Evolutionary conservation across 2,329 filamentous ascomycete species (phyloP), one percentile per base, ranked within the genome.

Genomic region (Talaromyces sp.): DNA sequence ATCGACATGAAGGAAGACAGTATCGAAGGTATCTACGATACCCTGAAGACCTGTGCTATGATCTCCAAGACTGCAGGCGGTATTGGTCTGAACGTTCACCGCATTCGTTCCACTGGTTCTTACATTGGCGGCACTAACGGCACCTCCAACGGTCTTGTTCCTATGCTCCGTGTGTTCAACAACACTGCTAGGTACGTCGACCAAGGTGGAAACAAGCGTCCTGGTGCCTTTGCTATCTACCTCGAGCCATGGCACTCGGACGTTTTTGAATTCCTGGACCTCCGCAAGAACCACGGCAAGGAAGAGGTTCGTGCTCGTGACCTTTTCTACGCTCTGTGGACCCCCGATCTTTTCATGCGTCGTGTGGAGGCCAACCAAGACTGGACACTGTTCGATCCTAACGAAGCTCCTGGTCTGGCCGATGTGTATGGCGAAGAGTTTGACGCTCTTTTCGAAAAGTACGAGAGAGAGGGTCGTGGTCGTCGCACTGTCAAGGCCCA

Each of bases 1-100:
- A 92, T 99, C 68, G 95, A 98, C 78, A 98, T 99, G 89, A 99
- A 98, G 84, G 93, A 96, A 57, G 95, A 99, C 81, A 97, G 93
- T 78, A 99, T 99, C 73, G 95, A 99, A 68, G 95, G 95, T 69
- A 99, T 99, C 75, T 99, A 99, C 73, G 95, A 99, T 75, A 99
- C 95, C 19, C 85, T 99, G 70, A 99, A 99, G 87, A 98, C 92
- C 1, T 99, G 95, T 80, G 95, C 95, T 68, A 93, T 99, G 92
- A 99, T 99, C 79, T 99, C 95, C 73, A 99, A 99, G 86, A 98
- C 95, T 80, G 95, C 95, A 69, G 95, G 95, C 77, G 95, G 95
- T 76, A 98, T 99, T 75, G 95, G 95, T 71, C 84, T 99, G 66
- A 98, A 99, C 73, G 88, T 93, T 57, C 95, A 99, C 82, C 89